These are phyloP conservation scores for Barnettozyma wickerhamii DNA, from an alignment of 805 yeast genomes.

Conservation along the genomic window DNA sequence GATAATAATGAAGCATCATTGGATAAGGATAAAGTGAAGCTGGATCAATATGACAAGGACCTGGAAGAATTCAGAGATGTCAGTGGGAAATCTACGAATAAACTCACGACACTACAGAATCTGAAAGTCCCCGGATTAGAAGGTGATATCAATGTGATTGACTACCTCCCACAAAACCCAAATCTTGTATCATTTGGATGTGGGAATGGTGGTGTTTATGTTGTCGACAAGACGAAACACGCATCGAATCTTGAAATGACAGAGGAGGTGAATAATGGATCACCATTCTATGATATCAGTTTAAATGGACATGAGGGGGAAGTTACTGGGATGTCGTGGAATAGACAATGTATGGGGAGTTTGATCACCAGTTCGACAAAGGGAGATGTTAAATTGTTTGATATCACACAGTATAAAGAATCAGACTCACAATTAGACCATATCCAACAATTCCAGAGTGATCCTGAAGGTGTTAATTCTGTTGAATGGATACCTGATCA, in stretches of 20 bases:
- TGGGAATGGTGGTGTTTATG: conserved; percentile 56
- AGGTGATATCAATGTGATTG: conserved; percentile 71
- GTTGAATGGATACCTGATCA: conserved; percentile 65
- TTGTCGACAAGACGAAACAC: conserved; percentile 85
- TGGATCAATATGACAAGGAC: conserved; percentile 34
- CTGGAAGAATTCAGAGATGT: conserved; percentile 25
- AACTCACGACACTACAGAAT: conserved; percentile 44
- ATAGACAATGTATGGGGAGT: conserved; percentile 38
- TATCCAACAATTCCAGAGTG: conserved; percentile 25
- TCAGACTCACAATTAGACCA: conserved; percentile 17
- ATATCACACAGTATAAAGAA: conserved; percentile 41
- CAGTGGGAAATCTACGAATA: conserved; percentile 22
- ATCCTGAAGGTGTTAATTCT: conserved; percentile 59
- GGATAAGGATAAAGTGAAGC: conserved; percentile 16
- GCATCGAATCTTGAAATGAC: conserved; percentile 42
- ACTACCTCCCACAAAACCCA: conserved; percentile 82
- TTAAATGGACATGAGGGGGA: conserved; percentile 38
- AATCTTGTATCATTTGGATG: conserved; percentile 73
- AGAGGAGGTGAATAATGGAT: conserved; percentile 42
- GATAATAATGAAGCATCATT: background rate
- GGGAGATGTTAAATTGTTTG: conserved; percentile 66
- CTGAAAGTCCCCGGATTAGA: conserved; percentile 43
- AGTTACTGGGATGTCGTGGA: conserved; percentile 77
- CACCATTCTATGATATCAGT: conserved; percentile 41
- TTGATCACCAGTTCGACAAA: conserved; percentile 58